Evolutionary conservation across 768 basidiomycete species (phyloP).

Genomic region (Boletus sensibilis): DNA sequence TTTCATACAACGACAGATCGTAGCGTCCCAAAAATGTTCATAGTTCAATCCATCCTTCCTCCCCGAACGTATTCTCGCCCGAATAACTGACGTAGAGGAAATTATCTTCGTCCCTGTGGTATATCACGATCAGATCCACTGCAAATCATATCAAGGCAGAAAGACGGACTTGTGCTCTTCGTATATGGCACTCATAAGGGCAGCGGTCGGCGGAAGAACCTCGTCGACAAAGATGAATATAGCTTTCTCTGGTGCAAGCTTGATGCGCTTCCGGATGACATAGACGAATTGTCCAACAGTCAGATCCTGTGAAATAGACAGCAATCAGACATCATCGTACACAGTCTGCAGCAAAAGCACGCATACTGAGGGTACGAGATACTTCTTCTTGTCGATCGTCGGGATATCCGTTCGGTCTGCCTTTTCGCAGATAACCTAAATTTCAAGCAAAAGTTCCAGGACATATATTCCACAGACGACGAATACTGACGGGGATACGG

Average conservation of each 20-base stretch:
- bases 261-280: slow-evolving; percentile 99
- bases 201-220: slow-evolving; percentile 95
- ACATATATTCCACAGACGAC: background rate
- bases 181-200: slow-evolving; percentile 97
- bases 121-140: slow-evolving; percentile 26
- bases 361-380: slow-evolving; percentile 92
- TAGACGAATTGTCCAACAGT: slow-evolving; percentile 99
- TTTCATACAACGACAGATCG: slow-evolving; percentile 25
- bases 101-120: slow-evolving; percentile 90
- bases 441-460: slow-evolving; percentile 8
- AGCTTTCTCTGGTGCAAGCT: slow-evolving; percentile 98
- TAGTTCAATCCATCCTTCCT: slow-evolving; percentile 33
- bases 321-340: slow-evolving; percentile 29
- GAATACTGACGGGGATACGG: slow-evolving; percentile 82
- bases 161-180: slow-evolving; percentile 95
- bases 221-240: slow-evolving; percentile 99
- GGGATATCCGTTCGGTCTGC: slow-evolving; percentile 98
- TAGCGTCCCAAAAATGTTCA: slow-evolving; percentile 21
- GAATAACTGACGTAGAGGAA: slow-evolving; percentile 99
- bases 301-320: slow-evolving; percentile 60
- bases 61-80: slow-evolving; percentile 94
- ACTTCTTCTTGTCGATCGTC: slow-evolving; percentile 99
- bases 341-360: background rate
- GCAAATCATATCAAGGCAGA: background rate
- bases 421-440: slow-evolving; percentile 98